Evolutionary conservation across 2,329 filamentous ascomycete species (phyloP).

Genomic region (Thielaviopsis musarum): DNA sequence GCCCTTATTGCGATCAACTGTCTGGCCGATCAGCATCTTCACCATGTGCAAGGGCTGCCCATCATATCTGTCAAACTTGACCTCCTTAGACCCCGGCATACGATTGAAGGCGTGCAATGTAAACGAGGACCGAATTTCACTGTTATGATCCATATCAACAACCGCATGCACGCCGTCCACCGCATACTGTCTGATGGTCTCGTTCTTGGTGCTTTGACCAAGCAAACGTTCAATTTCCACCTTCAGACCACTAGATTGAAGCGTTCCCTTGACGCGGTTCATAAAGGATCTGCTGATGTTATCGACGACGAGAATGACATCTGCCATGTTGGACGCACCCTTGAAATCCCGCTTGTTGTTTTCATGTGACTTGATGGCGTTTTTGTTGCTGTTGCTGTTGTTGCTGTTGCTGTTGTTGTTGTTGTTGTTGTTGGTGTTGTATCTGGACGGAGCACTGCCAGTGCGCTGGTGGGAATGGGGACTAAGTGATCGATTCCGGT

Average conservation of each 20-base stretch:
- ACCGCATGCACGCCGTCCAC: neutral
- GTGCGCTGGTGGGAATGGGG: neutral
- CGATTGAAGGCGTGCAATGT: neutral
- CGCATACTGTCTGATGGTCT: neutral
- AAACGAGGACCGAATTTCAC: neutral
- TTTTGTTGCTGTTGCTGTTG: neutral
- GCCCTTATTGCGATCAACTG: neutral
- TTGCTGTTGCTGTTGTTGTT: neutral
- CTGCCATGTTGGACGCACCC: neutral
- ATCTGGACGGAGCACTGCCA: neutral
- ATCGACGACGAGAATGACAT: neutral
- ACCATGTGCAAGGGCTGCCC: neutral
- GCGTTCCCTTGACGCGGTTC: neutral
- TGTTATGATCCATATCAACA: neutral
- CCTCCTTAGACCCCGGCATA: neutral
- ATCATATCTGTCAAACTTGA: neutral
- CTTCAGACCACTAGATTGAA: neutral
- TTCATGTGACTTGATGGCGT: neutral
- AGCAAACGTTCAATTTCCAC: neutral
- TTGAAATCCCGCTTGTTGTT: neutral
- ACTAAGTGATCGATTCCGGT: neutral
- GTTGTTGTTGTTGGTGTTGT: neutral
- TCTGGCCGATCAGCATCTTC: neutral
- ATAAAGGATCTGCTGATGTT: neutral
- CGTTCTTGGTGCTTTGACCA: neutral